phyloP scores from a whole-genome alignment of 1,139 yeast genomes.

The Diutina pseudorugosa region DNA sequence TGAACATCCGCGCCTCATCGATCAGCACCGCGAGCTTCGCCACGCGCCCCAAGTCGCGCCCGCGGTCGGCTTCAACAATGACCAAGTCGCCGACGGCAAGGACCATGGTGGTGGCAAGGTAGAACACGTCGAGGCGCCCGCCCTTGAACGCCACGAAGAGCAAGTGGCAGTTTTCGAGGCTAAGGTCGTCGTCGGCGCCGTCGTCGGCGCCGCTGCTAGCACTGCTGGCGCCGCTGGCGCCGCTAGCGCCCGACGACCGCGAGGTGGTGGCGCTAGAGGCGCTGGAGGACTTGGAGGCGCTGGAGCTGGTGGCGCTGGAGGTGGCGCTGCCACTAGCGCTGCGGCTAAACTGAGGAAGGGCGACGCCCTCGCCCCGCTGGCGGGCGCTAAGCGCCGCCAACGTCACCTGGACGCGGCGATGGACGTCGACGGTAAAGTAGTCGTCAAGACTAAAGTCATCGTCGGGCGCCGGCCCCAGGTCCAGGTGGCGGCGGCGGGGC shows the following conservation, averaged over 20 bases:
- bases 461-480: slow-evolving; percentile 8
- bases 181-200: slow-evolving; percentile 12
- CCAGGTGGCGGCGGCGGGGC: slow-evolving; percentile 1
- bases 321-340: slow-evolving; percentile 7
- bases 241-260: too few relatives aligned
- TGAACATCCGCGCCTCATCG: slow-evolving; percentile 62
- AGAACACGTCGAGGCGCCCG: slow-evolving; percentile 76
- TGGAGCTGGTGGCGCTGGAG: not conserved
- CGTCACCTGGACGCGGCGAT: slow-evolving; percentile 27
- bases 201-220: too few relatives aligned
- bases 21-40: slow-evolving; percentile 52
- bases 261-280: too few relatives aligned
- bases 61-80: slow-evolving; percentile 95
- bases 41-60: slow-evolving; percentile 79
- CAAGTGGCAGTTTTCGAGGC: slow-evolving; percentile 22
- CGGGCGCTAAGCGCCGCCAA: slow-evolving; percentile 10
- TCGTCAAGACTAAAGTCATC: slow-evolving; percentile 9
- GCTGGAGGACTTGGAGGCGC: too few relatives aligned
- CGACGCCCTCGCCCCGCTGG: slow-evolving; percentile 17
- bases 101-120: slow-evolving; percentile 34
- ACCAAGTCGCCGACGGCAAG: slow-evolving; percentile 63
- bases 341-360: slow-evolving; percentile 30
- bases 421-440: slow-evolving; percentile 29
- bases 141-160: slow-evolving; percentile 78
- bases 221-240: not conserved